These are phyloP conservation scores for Pythium brassicae DNA, from an alignment of 352 stramenopile species.

Conservation along the genomic window DNA sequence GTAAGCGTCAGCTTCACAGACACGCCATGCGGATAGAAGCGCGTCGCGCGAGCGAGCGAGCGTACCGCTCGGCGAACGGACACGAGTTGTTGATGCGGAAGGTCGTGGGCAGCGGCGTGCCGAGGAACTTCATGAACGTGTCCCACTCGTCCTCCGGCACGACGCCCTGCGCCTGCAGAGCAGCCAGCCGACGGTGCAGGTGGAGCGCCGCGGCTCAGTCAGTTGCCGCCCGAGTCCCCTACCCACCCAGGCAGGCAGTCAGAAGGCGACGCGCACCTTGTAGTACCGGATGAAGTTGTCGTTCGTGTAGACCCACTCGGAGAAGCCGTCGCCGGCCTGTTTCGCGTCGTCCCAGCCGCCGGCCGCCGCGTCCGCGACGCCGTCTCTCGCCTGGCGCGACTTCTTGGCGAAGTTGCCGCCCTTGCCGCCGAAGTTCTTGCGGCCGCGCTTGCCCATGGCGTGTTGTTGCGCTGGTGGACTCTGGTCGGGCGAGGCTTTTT, in stretches of 20 bases:
- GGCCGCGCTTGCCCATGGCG: slow-evolving; percentile 47
- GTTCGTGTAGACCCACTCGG: slow-evolving; percentile 87
- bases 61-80: slow-evolving; percentile 71
- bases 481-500: background rate
- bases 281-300: slow-evolving; percentile 85
- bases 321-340: slow-evolving; percentile 58
- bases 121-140: slow-evolving; percentile 87
- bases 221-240: too few relatives aligned
- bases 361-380: slow-evolving; percentile 5
- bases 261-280: slow-evolving; percentile 25
- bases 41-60: background rate
- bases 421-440: slow-evolving; percentile 29
- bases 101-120: slow-evolving; percentile 86
- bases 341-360: slow-evolving; percentile 50
- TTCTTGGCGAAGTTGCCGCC: slow-evolving; percentile 34
- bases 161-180: slow-evolving; percentile 67
- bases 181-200: background rate
- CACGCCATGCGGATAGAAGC: too few relatives aligned
- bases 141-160: slow-evolving; percentile 84
- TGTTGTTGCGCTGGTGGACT: background rate
- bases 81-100: slow-evolving; percentile 94
- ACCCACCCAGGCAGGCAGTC: background rate
- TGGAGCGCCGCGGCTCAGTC: too few relatives aligned
- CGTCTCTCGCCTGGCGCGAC: slow-evolving; percentile 12
- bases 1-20: too few relatives aligned